Conservation (phyloP, 768 basidiomycete species). For the Leccinellum albellum region DNA sequence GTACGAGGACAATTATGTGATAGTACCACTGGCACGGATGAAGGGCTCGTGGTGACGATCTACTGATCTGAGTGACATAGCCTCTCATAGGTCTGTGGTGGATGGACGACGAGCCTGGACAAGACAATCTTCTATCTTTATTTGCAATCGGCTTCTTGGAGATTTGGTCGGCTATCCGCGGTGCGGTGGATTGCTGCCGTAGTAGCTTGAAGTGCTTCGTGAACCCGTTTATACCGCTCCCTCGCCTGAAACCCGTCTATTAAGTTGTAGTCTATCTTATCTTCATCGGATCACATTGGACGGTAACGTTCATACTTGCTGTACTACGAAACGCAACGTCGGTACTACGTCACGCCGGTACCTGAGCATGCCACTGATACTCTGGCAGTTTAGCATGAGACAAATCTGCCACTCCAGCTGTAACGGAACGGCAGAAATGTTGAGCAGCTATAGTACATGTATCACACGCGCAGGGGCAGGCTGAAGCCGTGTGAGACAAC, state of each 20-base stretch:
- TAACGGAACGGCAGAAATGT: background rate
- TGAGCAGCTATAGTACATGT: background rate
- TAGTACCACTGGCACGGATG: too few relatives aligned
- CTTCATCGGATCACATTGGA: background rate
- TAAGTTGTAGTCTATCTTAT: conserved; percentile 4
- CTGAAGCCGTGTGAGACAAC: conserved; percentile 1
- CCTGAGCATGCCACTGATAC: conserved; percentile 5
- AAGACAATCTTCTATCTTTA: conserved; percentile 12
- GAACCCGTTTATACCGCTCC: background rate
- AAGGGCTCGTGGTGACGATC: background rate
- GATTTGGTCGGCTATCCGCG: conserved; percentile 23
- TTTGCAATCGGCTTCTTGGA: conserved; percentile 13
- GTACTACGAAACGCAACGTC: background rate
- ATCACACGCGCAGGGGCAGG: conserved; percentile 7
- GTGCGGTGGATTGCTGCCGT: conserved; percentile 5
- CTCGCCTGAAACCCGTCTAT: conserved; percentile 11
- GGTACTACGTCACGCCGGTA: background rate
- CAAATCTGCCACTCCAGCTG: background rate
- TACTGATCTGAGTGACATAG: conserved; percentile 6
- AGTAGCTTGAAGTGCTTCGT: background rate
- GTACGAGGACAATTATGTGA: background rate
- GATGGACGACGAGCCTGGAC: conserved; percentile 7
- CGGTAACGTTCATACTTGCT: background rate
- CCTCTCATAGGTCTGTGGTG: conserved; percentile 7
- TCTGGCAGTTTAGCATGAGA: background rate